Evolutionary conservation across 1,284 basidiomycete genomes (phyloP), one percentile per base, ranked within the genome.

Genomic region (Cystobasidium slooffiae): DNA sequence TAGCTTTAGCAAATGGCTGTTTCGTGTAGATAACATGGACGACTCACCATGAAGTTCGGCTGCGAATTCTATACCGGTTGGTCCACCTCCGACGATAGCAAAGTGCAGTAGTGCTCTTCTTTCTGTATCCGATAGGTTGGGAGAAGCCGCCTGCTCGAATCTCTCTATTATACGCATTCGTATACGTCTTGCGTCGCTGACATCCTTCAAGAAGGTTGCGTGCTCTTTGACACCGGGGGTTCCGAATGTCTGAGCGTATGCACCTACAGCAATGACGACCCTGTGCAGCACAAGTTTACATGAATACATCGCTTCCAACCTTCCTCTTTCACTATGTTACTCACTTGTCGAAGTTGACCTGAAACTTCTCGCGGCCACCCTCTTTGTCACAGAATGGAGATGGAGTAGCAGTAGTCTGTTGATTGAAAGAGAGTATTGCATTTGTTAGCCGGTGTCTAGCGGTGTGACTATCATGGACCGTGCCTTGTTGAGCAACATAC

Each of bases 1-100:
- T 31, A 31, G 31, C 31, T 2, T 31, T 1, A 31, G 31, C 31
- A 31, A 31, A 2, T 31, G 31, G 5, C 31, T 31, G 5, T 31
- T 31, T 31, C 31, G 31, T 31, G 31, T 31, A 31, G 5, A 5
- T 2, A 31, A 31, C 2, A 31, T 31, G 31, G 91, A 91, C 75
- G 95, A 87, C 86, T 93, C 95, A 82, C 96, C 94, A 76, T 92
- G 88, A 72, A 97, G 82, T 82, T 96, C 94, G 8, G 93, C 92
- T 0, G 90, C 87, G 78, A 93, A 93, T 81, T 94, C 92, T 69
- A 93, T 89, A 1, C 92, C 92, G 44, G 75, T 56, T 3, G 47
- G 44, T 41, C 47, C n/a, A 83, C 82, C 82, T 82, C 91, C 91
- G 63, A 94, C 91, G 72, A 94, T 88, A 75, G 89, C 89, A 81